phyloP scores from a whole-genome alignment of 2,329 filamentous ascomycete genomes.

The Trichoderma endophyticum region DNA sequence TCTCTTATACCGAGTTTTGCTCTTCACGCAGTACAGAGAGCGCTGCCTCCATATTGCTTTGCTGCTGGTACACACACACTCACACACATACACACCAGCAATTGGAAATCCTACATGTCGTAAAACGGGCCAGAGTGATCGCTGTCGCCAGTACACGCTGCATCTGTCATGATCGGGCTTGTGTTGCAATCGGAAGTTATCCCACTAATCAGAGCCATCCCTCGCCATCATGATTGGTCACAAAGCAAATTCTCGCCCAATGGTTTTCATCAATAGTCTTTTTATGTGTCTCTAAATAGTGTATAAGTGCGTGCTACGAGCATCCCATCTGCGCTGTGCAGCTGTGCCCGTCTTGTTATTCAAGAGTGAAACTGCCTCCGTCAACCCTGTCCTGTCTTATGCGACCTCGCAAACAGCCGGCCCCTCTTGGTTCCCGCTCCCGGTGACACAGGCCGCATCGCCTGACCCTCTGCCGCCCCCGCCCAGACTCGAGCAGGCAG shows the following conservation, averaged over 20 bases:
- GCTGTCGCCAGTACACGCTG: background rate
- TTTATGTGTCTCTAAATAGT: constrained; percentile 13
- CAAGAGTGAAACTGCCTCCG: constrained; percentile 8
- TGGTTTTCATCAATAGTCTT: background rate
- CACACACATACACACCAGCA: background rate
- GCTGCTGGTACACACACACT: background rate
- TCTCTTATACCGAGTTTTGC: constrained; percentile 4
- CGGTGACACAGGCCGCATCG: constrained; percentile 9
- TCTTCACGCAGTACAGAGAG: background rate
- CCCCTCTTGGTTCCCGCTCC: constrained; percentile 10
- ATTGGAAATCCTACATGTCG: background rate
- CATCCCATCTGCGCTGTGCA: background rate
- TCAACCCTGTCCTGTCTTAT: constrained; percentile 3
- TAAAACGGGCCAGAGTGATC: background rate
- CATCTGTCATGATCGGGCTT: constrained; percentile 3
- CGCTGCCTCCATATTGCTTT: background rate
- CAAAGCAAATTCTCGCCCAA: background rate
- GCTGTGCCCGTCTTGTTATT: constrained; percentile 8
- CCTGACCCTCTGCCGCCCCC: constrained; percentile 15
- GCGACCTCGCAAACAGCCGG: constrained; percentile 3
- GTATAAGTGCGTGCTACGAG: constrained; percentile 8
- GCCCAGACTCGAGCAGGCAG: constrained; percentile 14
- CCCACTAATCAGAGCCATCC: background rate
- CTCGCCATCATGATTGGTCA: background rate
- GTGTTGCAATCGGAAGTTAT: constrained; percentile 12